Conservation (phyloP, 306 rosid genomes). For the Quercus robur region DNA sequence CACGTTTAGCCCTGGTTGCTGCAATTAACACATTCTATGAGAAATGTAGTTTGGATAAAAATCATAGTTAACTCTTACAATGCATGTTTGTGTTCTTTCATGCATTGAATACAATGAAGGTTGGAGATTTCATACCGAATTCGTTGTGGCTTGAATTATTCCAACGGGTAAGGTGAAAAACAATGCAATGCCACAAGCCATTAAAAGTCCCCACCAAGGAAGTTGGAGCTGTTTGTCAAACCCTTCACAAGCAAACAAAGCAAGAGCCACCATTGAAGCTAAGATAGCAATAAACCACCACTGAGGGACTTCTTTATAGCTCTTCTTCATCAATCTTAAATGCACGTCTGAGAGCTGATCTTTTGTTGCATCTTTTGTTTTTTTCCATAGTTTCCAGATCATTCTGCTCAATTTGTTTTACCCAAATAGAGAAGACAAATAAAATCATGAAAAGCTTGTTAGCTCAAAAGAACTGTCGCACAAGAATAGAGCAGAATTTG, state of each 20-base stretch:
- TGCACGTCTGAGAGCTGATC: conserved; percentile 52
- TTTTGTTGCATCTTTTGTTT: conserved; percentile 27
- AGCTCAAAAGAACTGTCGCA: not conserved
- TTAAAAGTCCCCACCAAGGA: conserved; percentile 86
- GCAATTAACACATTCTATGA: conserved; percentile 7
- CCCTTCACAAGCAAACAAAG: conserved; percentile 55
- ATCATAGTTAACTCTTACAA: not conserved
- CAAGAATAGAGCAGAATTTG: not conserved
- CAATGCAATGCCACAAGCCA: conserved; percentile 54
- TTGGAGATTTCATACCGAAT: conserved; percentile 32
- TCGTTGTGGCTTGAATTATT: conserved; percentile 83
- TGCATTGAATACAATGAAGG: not conserved
- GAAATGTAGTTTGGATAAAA: not conserved
- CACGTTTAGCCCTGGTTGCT: conserved; percentile 71
- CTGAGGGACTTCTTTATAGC: conserved; percentile 64
- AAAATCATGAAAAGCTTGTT: conserved; percentile 5
- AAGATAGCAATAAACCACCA: conserved; percentile 75
- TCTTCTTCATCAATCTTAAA: conserved; percentile 70
- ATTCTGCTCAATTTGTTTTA: conserved; percentile 26
- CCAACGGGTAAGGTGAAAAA: conserved; percentile 78
- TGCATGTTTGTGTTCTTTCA: not conserved
- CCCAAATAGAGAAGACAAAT: not conserved
- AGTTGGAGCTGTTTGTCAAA: conserved; percentile 77
- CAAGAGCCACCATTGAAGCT: conserved; percentile 24
- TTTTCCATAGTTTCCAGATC: conserved; percentile 47